Evolutionary conservation across 345 rosid species (phyloP).

Genomic region (Lenwebbia sp.): DNA sequence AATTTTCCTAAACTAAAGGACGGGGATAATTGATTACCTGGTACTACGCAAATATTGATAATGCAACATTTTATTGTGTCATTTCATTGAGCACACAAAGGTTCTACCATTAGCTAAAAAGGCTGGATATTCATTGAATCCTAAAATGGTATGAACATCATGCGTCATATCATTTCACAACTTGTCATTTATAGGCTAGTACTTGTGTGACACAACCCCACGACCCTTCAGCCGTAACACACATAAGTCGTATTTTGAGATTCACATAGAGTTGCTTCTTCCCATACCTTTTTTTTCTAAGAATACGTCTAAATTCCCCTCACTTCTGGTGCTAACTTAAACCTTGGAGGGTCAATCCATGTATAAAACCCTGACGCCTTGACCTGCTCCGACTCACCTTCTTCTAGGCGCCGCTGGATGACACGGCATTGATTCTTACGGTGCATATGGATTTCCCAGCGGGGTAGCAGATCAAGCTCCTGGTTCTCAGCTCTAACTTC

Average conservation of each 20-base stretch:
- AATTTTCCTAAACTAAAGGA: background rate
- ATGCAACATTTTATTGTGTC: background rate
- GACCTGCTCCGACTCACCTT: background rate
- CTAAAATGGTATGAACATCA: background rate
- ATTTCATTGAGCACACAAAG: background rate
- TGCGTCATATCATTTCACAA: background rate
- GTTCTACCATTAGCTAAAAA: background rate
- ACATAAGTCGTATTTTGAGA: background rate
- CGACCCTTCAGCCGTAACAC: background rate
- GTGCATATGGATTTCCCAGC: background rate
- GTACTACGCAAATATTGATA: background rate
- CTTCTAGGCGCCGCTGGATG: too few species aligned
- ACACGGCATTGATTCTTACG: background rate
- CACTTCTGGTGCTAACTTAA: background rate
- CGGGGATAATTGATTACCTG: background rate
- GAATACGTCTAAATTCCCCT: background rate
- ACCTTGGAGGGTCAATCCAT: background rate
- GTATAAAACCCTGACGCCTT: background rate
- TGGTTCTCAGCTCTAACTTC: background rate
- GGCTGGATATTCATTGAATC: background rate
- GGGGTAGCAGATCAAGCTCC: background rate
- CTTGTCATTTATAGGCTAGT: background rate
- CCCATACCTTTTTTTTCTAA: background rate
- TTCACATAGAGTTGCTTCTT: background rate
- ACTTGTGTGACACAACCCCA: background rate